Base-by-base conservation (phyloP, 495 filamentous ascomycete species). In the Xylaria palmicola region DNA sequence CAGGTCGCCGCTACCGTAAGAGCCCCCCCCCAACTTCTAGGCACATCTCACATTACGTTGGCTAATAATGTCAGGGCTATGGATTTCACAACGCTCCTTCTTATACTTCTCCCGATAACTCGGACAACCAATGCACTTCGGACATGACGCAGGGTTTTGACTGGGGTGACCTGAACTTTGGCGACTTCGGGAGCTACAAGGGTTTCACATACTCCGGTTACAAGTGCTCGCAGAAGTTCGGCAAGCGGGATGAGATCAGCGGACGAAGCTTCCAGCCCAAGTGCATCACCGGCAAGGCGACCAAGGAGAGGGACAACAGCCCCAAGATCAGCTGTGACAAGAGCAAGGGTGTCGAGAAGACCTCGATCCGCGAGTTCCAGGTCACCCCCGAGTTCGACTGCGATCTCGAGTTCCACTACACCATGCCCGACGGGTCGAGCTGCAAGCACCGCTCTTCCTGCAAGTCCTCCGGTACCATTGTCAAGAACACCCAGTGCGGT, bases 401-500 rank as follows among this genome's bases (percentile, higher is more conserved):
- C 62, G 85, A 93, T 48, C 75, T 97, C 55, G 83, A 92, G 73
- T 90, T 95, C 76, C 81, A 89, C 78, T 96, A 92, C 75, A 78
- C 78, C 67, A 93, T 96, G 90, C 83, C 86, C 3, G 88, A 92
- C 71, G 88, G 87, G 58, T 86, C 84, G 40, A 83, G 75, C 58
- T 97, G 93, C 85, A 90, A 86, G 74, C 86, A 92, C 73, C 85
- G 81, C 39, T 77, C 82, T 56, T 65, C 75, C 29, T 94, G 90
- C 82, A 80, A 77, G 52, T 74, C 83, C 48, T 77, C 78, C 24
- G 90, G 89, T 67, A 85, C 85, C 51, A 81, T 78, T 53, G 80
- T 96, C 63, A 73, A 81, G 73, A 96, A 96, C 80, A 84, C 79
- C 60, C 91, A 96, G 79, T 97, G 93, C 72, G 93, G 92, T 82